These are phyloP conservation scores for Neurospora discreta DNA, from an alignment of 495 filamentous ascomycete species.

Conservation along the genomic window DNA sequence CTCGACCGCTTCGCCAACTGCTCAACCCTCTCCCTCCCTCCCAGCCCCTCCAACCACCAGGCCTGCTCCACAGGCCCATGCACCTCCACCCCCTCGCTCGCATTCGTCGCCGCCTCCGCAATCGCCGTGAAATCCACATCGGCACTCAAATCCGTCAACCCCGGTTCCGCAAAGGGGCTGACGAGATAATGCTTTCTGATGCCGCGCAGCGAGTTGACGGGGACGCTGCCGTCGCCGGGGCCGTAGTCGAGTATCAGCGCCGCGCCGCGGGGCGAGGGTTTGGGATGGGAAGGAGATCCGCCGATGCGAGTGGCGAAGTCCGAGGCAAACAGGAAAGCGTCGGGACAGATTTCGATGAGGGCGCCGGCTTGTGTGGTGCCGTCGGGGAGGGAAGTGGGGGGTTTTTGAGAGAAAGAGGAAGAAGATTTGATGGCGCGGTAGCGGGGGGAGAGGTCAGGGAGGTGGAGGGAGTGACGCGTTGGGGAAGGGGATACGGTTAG, in stretches of 20 bases:
- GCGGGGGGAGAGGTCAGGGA: conserved; percentile 72
- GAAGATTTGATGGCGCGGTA: conserved; percentile 61
- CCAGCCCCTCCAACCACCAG: conserved; percentile 65
- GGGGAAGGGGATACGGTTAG: conserved; percentile 60
- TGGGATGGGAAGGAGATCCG: conserved; percentile 44
- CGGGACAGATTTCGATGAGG: conserved; percentile 81
- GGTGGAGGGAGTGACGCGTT: conserved; percentile 72
- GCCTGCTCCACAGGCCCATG: conserved; percentile 89
- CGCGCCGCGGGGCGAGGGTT: conserved; percentile 59
- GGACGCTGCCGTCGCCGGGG: conserved; percentile 57
- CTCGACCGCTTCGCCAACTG: conserved; percentile 41
- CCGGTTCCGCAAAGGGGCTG: conserved; percentile 65
- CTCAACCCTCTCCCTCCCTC: conserved; percentile 66
- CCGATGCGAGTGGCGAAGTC: conserved; percentile 79
- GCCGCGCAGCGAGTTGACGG: conserved; percentile 76
- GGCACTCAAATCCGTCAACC: conserved; percentile 72
- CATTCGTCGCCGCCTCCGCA: conserved; percentile 65
- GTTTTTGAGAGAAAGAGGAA: conserved; percentile 10
- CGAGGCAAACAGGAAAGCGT: conserved; percentile 64
- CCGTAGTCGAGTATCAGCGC: conserved; percentile 94
- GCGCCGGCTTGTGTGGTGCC: conserved; percentile 28
- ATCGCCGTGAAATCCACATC: conserved; percentile 87
- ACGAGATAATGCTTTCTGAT: conserved; percentile 64
- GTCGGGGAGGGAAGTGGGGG: not conserved
- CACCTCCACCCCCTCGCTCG: conserved; percentile 72